Evolutionary conservation across 2,329 filamentous ascomycete genomes (phyloP), one percentile per base, ranked within the genome.

Genomic region (Aspergillus sp.): DNA sequence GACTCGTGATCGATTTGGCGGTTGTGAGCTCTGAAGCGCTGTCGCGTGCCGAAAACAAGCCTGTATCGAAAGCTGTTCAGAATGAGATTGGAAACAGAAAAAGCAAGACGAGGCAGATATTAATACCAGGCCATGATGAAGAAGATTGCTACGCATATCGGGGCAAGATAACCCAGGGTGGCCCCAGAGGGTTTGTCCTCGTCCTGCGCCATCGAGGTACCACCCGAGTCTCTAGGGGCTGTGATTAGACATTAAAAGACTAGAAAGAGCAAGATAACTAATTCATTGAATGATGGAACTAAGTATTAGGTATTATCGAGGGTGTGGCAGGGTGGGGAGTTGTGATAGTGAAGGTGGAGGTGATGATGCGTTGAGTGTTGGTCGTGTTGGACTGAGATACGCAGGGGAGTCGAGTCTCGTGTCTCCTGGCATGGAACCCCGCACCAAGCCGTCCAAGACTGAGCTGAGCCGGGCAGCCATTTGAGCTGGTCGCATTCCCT

Each of bases 41-140:
- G 49, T 37, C 61, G 55, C 4, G 56, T 40, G 27, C 57, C 58
- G 17, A 65, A 52, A 15, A 56, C 27, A 14, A 59, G 51, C 63
- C 63, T 65, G 35, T 49, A 50, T 33, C 35, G 43, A 54, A 54
- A 40, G 33, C 52, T 54, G 33, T 21, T 54, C 9, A 27, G 52
- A 52, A 47, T 47, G 25, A 43, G 37, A 27, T 17, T 11, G 14
- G 11, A 5, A 11, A 41, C 14, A 37, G 14, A 11, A 33, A 6
- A 6, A 50, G 6, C 15, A n/a, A 45, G 17, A 49, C 15, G 7
- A 37, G 31, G 15, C 2, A 19, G 15, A 12, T n/a, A 17, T 31
- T 55, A 52, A 46, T 63, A 65, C 63, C 62, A 65, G 41, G 60
- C 52, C 19, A 52, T 52, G 19, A 65, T 47, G 35, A 64, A 59